Conservation (phyloP, 78 protist genomes). For the Dictyostelium purpureum region DNA sequence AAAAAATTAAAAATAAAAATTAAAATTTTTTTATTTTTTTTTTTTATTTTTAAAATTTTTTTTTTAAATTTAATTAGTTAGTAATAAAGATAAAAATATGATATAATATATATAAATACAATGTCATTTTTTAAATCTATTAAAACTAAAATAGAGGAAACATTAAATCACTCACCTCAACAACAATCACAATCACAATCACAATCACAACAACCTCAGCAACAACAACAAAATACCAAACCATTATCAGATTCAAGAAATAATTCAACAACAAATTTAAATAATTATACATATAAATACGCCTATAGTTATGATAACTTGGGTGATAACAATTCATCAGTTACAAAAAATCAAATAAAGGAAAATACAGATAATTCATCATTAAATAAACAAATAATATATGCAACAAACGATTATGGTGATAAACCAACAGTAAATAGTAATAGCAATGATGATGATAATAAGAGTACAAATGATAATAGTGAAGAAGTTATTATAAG, state of each 20-base stretch:
- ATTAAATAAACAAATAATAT: background rate
- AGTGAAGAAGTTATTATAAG: no score
- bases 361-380: background rate
- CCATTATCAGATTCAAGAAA: no score
- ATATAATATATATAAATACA: background rate
- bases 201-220: background rate
- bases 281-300: background rate
- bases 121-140: constrained; percentile 34
- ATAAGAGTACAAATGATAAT: no score
- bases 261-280: background rate
- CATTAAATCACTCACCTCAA: constrained; percentile 3
- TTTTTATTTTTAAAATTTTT: no score
- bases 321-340: background rate
- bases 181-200: background rate
- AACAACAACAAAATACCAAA: background rate
- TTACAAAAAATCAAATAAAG: background rate
- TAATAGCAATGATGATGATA: background rate
- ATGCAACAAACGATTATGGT: background rate
- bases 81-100: no score
- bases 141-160: constrained; percentile 29
- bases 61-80: no score
- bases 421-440: background rate
- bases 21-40: no score
- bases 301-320: background rate
- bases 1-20: no score